phyloP scores from a whole-genome alignment of 495 filamentous ascomycete species.

The Aspergillus nidulans region DNA sequence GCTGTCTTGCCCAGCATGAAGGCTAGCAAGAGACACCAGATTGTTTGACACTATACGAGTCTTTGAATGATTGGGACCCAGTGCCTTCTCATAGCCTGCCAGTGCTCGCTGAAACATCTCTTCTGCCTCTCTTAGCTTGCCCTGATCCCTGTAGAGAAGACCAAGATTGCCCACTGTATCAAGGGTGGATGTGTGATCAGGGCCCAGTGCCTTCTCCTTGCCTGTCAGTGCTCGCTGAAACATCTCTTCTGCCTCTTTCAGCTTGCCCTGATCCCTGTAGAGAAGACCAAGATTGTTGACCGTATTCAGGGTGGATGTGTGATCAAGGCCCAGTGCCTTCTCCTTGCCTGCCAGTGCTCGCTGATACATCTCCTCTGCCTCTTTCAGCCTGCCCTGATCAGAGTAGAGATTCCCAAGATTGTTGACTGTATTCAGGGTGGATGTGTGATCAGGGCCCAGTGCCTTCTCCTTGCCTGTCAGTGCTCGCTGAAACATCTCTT shows the following conservation, averaged over 20 bases:
- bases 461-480: slow-evolving; percentile 9
- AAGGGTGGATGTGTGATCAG: too few relatives aligned
- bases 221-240: too few relatives aligned
- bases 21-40: background rate
- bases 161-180: too few relatives aligned
- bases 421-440: background rate
- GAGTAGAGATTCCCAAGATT: background rate
- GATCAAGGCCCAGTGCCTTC: background rate
- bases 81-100: background rate
- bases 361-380: background rate
- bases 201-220: too few relatives aligned
- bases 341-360: too few relatives aligned
- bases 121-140: background rate
- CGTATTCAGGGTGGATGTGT: too few relatives aligned
- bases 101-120: background rate
- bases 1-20: background rate
- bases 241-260: background rate
- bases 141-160: background rate
- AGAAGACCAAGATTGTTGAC: too few relatives aligned
- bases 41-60: background rate
- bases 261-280: too few relatives aligned
- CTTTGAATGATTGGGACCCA: slow-evolving; percentile 4
- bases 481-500: slow-evolving; percentile 14
- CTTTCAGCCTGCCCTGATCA: background rate
- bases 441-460: slow-evolving; percentile 5